Percentiles rank a stretch among this genome's conserved stretches.
Evolutionary conservation across 352 stramenopile genomes (phyloP).

Genomic region (Plasmopara muralis): DNA sequence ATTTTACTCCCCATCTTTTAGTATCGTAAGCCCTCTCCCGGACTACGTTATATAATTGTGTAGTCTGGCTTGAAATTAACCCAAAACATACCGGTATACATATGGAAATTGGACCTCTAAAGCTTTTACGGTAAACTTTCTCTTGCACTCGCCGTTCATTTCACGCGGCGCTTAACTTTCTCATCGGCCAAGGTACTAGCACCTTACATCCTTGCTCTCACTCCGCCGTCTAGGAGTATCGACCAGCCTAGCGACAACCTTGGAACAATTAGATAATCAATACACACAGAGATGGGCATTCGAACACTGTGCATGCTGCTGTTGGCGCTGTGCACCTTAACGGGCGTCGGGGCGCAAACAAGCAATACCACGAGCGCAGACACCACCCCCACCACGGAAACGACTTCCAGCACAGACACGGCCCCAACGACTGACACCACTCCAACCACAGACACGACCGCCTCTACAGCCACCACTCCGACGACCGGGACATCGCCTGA

Average conservation of each 20-base stretch:
- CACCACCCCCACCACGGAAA: slow-evolving; percentile 1
- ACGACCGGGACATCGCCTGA: slow-evolving; percentile 9
- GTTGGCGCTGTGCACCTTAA: slow-evolving; percentile 19
- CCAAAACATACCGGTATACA: neutral
- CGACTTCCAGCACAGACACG: slow-evolving; percentile 9
- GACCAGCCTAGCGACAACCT: neutral
- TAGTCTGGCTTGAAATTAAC: too few species aligned
- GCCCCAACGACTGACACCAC: slow-evolving; percentile 16
- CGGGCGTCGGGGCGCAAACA: slow-evolving; percentile 17
- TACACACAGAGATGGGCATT: slow-evolving; percentile 13
- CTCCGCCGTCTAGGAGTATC: slow-evolving; percentile 23
- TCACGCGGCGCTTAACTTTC: slow-evolving; percentile 14
- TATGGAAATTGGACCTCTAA: neutral
- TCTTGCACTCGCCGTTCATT: slow-evolving; percentile 20
- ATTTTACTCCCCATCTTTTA: too few species aligned
- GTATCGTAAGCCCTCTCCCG: too few species aligned
- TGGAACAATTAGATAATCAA: slow-evolving; percentile 2
- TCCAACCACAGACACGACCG: slow-evolving; percentile 6
- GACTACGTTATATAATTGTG: too few species aligned
- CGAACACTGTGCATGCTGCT: slow-evolving; percentile 17
- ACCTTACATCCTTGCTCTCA: slow-evolving; percentile 11
- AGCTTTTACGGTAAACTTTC: slow-evolving; percentile 22
- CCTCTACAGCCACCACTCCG: too few species aligned
- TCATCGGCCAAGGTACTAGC: slow-evolving; percentile 9
- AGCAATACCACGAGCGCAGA: slow-evolving; percentile 18